Evolutionary conservation across 805 yeast species (phyloP), one percentile per base, ranked within the genome.

Genomic region (Isabelozyma gotoi): DNA sequence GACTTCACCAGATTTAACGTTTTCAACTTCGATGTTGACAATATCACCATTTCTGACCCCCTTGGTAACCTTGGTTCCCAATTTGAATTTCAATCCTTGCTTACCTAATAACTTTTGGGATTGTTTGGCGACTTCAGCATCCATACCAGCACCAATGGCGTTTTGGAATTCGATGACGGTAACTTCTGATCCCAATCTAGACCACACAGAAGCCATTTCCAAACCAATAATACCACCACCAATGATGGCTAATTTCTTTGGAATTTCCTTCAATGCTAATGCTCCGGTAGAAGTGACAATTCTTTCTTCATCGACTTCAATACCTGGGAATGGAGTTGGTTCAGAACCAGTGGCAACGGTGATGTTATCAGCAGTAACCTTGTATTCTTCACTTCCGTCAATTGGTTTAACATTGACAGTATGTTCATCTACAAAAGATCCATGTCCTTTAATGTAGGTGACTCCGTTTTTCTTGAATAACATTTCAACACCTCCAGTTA

Each of bases 201-300:
- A 74, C 85, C 95, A 94, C 38, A 94, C 99, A 19, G 98, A 91
- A 51, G 96, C 99, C 97, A 94, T 94, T 77, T 94, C 99, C 56
- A 94, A 81, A 63, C 99, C 99, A 66, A 94, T 94, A 74, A 94
- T 92, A 78, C 99, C 99, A 73, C 97, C 99, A 67, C 99, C 99
- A 60, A 94, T 92, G 71, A 94, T 83, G 55, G 92, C 85, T 63
- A 94, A 61, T 66, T 78, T 83, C 78, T 94, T 90, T 63, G 99
- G 99, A 46, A 94, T 78, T 76, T 91, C 96, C 67, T 81, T 79
- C 58, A 94, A 78, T 18, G 85, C 68, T 45, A 94, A 73, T 46
- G 88, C 87, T 59, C 99, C 99, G 38, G 99, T 94, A 24, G 97
- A 90, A 31, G 96, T 78, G 43, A 94, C 97, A 55, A 94, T 94